Evolutionary conservation across 257 asterid species (phyloP).

Genomic region (Nicotiana tabacum): DNA sequence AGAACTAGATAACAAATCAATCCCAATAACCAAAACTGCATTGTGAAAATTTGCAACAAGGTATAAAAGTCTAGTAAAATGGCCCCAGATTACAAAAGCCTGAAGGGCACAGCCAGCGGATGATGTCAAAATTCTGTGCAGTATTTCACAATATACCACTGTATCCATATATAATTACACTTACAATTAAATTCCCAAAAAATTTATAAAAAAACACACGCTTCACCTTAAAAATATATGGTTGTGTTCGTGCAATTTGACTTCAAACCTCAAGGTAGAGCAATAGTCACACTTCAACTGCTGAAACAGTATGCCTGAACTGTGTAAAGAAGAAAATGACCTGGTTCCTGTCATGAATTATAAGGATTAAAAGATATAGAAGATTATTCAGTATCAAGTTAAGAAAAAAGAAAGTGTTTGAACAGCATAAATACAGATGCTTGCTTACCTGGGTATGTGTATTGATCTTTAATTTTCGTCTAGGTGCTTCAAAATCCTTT

Average conservation of each 20-base stretch:
- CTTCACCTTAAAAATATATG: neutral
- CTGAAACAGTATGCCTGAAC: neutral
- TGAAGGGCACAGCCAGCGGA: neutral
- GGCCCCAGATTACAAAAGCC: neutral
- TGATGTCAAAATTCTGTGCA: neutral
- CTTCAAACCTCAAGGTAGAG: neutral
- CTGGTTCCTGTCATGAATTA: neutral
- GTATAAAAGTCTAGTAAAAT: neutral
- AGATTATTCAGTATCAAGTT: neutral
- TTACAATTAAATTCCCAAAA: neutral
- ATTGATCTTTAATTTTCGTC: neutral
- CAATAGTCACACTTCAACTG: neutral
- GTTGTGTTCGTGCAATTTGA: neutral
- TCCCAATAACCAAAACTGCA: neutral
- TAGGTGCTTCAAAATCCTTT: neutral
- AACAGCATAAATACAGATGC: neutral
- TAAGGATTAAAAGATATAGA: neutral
- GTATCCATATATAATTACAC: neutral
- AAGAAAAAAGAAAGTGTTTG: neutral
- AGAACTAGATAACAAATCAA: neutral
- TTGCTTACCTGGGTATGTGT: neutral
- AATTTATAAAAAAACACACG: neutral
- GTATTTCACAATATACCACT: neutral
- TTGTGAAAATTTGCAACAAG: neutral
- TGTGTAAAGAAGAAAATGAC: neutral